These are phyloP conservation scores for Diphasiastrum complanatum DNA, from an alignment of 83 land plant species.

Conservation along the genomic window DNA sequence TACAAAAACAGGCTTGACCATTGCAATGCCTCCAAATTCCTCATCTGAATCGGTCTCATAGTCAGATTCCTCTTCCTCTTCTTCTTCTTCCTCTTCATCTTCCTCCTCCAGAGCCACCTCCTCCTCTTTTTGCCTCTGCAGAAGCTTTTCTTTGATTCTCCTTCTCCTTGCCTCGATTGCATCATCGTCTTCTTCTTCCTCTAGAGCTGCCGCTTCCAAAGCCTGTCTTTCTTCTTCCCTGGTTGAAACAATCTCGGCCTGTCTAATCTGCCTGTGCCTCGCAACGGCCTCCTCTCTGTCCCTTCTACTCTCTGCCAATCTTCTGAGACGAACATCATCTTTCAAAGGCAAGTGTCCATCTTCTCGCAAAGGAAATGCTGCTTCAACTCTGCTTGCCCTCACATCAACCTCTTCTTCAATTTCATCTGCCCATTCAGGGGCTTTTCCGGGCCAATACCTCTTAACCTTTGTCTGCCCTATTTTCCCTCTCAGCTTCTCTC, in stretches of 20 bases:
- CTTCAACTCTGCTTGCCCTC: background rate
- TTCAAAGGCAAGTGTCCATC: background rate
- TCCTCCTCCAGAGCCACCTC: slow-evolving; percentile 9
- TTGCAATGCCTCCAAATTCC: slow-evolving; percentile 5
- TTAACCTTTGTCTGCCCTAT: slow-evolving; percentile 14
- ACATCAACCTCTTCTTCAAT: slow-evolving; percentile 4
- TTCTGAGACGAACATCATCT: slow-evolving; percentile 6
- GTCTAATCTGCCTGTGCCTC: slow-evolving; percentile 14
- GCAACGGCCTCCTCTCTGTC: slow-evolving; percentile 9
- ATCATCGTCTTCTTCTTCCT: slow-evolving; percentile 8
- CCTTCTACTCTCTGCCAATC: slow-evolving; percentile 7
- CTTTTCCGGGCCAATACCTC: slow-evolving; percentile 9
- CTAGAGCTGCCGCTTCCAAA: background rate
- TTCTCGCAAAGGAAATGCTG: background rate
- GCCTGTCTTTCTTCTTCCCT: slow-evolving; percentile 6
- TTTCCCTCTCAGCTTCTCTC: slow-evolving; percentile 12
- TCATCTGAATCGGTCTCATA: slow-evolving; percentile 13
- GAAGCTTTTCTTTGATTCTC: slow-evolving; percentile 10
- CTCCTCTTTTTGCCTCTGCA: slow-evolving; percentile 12
- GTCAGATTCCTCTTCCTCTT: slow-evolving; percentile 10
- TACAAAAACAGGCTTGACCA: slow-evolving; percentile 12
- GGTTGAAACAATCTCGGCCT: slow-evolving; percentile 13
- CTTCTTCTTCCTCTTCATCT: slow-evolving; percentile 9
- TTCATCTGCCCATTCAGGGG: slow-evolving; percentile 7
- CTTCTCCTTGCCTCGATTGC: slow-evolving; percentile 13